A percentile compares a stretch with the other conserved stretches of the same genome.
Evolutionary conservation across 805 yeast genomes (phyloP).

Genomic region (Clavispora santaluciae): DNA sequence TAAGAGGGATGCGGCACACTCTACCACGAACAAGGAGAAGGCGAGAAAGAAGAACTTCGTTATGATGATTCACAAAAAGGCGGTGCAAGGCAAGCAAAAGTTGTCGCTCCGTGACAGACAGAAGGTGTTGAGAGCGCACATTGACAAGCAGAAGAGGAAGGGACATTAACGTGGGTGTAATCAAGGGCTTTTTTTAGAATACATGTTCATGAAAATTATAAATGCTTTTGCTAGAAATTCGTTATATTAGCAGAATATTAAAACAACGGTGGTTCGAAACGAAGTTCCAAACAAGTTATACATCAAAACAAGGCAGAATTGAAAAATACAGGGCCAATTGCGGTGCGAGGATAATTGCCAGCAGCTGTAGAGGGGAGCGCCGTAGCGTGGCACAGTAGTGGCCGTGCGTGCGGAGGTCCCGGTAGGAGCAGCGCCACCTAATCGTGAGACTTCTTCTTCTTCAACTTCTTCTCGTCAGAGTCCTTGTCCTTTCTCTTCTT

Average conservation of each 20-base stretch:
- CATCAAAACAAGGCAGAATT: conserved; percentile 13
- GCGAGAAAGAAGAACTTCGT: conserved; percentile 97
- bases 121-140: conserved; percentile 78
- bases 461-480: conserved; percentile 9
- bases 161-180: conserved; percentile 41
- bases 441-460: conserved; percentile 12
- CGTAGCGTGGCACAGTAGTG: too few species aligned
- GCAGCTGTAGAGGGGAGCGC: too few species aligned
- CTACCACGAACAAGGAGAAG: conserved; percentile 94
- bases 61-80: conserved; percentile 95
- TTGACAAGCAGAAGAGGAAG: conserved; percentile 86
- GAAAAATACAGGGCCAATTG: conserved; percentile 2
- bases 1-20: conserved; percentile 66
- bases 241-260: conserved; percentile 5
- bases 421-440: background rate
- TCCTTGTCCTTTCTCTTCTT: conserved; percentile 17
- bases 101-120: conserved; percentile 89
- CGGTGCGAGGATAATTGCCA: background rate
- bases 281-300: conserved; percentile 2
- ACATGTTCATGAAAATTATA: background rate
- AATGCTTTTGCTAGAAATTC: conserved; percentile 1
- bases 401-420: too few species aligned
- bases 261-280: background rate
- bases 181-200: background rate
- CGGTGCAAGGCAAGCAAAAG: conserved; percentile 91